A percentile compares a stretch with the other conserved stretches of the same genome.
These are phyloP conservation scores for Seiridium cupressi DNA, from an alignment of 2,329 filamentous ascomycete genomes.

Conservation along the genomic window DNA sequence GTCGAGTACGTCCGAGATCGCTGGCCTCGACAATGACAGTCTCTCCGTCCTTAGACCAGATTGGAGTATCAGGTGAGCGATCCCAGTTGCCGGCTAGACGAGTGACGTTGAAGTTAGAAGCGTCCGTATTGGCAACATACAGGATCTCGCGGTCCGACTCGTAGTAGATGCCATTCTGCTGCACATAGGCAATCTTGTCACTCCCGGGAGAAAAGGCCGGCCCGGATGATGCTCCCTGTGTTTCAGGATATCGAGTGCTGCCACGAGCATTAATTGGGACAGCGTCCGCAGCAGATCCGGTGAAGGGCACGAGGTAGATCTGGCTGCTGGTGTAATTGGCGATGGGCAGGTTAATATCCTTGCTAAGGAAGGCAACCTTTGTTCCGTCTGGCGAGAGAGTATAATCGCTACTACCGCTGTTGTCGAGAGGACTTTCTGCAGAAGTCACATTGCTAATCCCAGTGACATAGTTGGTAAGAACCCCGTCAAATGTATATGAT, in stretches of 20 bases:
- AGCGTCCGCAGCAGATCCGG: slow-evolving; percentile 26
- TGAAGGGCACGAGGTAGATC: slow-evolving; percentile 32
- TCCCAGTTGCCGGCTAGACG: slow-evolving; percentile 30
- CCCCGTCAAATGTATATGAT: slow-evolving; percentile 25
- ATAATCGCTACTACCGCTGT: slow-evolving; percentile 57
- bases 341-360: slow-evolving; percentile 51
- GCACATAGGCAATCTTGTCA: slow-evolving; percentile 56
- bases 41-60: slow-evolving; percentile 26
- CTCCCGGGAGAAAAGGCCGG: slow-evolving; percentile 56
- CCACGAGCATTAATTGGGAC: slow-evolving; percentile 31
- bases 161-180: slow-evolving; percentile 59
- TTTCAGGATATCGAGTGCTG: slow-evolving; percentile 25
- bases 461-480: slow-evolving; percentile 32
- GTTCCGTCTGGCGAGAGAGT: slow-evolving; percentile 48
- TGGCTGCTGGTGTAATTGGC: slow-evolving; percentile 48
- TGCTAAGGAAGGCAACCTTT: slow-evolving; percentile 52
- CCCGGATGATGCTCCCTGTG: slow-evolving; percentile 31
- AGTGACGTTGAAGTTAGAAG: slow-evolving; percentile 39
- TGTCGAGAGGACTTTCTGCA: slow-evolving; percentile 45
- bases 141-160: slow-evolving; percentile 42
- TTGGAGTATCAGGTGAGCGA: slow-evolving; percentile 21
- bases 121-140: slow-evolving; percentile 42
- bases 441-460: slow-evolving; percentile 30
- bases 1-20: slow-evolving; percentile 27
- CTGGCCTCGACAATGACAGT: slow-evolving; percentile 26